These are phyloP conservation scores for Blastobotrys buckinghamii DNA, from an alignment of 1,139 yeast species.

Conservation along the genomic window DNA sequence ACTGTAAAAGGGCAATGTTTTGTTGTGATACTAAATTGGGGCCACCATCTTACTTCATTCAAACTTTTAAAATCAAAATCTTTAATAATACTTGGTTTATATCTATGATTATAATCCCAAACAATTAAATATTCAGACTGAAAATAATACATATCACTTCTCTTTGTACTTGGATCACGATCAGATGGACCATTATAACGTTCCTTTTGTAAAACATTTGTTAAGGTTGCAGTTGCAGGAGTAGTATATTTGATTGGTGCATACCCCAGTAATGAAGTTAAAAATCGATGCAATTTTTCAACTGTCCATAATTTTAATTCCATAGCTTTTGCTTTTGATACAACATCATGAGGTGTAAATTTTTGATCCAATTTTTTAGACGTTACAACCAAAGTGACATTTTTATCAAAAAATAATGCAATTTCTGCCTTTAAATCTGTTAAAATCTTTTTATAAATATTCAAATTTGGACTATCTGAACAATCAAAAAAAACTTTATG, in stretches of 20 bases:
- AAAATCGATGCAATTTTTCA: constrained; percentile 77
- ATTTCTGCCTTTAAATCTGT: constrained; percentile 37
- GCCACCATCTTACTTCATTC: constrained; percentile 48
- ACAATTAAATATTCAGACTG: constrained; percentile 69
- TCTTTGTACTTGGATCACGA: constrained; percentile 75
- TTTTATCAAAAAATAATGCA: constrained; percentile 68
- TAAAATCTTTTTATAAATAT: constrained; percentile 43
- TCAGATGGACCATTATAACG: constrained; percentile 82
- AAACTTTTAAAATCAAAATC: constrained; percentile 57
- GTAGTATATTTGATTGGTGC: constrained; percentile 13
- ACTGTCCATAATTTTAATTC: constrained; percentile 81
- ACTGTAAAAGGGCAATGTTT: constrained; percentile 67
- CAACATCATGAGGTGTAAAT: constrained; percentile 49
- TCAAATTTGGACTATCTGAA: constrained; percentile 47
- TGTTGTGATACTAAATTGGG: constrained; percentile 34
- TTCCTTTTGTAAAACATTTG: constrained; percentile 73
- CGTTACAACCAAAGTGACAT: constrained; percentile 77
- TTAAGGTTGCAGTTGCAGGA: constrained; percentile 34
- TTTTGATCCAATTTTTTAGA: background rate
- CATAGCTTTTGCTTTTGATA: constrained; percentile 54
- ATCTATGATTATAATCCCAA: constrained; percentile 72
- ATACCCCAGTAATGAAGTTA: constrained; percentile 50
- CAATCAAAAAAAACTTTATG: constrained; percentile 78
- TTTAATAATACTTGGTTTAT: constrained; percentile 74
- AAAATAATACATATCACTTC: constrained; percentile 83